Conservation (phyloP, 768 basidiomycete species). For the Calocybe indica region DNA sequence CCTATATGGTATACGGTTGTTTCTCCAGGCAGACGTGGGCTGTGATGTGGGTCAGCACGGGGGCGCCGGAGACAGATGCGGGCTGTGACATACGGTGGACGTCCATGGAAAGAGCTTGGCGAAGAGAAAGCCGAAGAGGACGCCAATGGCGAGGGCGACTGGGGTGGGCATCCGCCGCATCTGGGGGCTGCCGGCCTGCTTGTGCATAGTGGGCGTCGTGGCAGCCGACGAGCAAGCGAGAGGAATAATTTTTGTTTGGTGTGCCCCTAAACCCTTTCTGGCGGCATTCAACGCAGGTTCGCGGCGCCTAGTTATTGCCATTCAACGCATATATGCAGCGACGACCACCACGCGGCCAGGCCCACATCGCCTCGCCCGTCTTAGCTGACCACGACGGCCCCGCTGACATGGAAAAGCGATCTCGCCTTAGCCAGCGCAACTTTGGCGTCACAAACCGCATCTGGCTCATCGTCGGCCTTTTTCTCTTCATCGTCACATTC, state of each 20-base stretch:
- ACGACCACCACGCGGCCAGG: conserved; percentile 44
- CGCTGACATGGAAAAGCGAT: conserved; percentile 40
- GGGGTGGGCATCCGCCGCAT: conserved; percentile 47
- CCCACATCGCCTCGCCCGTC: conserved; percentile 47
- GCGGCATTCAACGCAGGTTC: background rate
- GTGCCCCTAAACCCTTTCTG: background rate
- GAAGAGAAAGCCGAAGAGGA: conserved; percentile 55
- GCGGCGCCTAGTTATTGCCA: no score
- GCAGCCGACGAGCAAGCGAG: background rate
- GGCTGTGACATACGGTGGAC: conserved; percentile 20
- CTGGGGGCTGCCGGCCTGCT: conserved; percentile 15
- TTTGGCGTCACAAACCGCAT: conserved; percentile 65
- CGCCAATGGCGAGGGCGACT: conserved; percentile 52
- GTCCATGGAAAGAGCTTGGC: conserved; percentile 44
- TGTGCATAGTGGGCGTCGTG: conserved; percentile 5
- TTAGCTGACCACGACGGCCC: conserved; percentile 38
- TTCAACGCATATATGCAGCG: conserved; percentile 44
- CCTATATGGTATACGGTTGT: conserved; percentile 43
- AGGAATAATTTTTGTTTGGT: background rate
- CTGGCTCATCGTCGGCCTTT: conserved; percentile 52
- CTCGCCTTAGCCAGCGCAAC: conserved; percentile 49
- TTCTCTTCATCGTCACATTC: conserved; percentile 49
- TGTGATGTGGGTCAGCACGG: conserved; percentile 7
- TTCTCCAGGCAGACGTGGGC: conserved; percentile 46
- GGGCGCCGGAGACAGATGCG: conserved; percentile 3